Evolutionary conservation across 495 filamentous ascomycete species (phyloP).

Genomic region (Hypoxylon cercidicola): DNA sequence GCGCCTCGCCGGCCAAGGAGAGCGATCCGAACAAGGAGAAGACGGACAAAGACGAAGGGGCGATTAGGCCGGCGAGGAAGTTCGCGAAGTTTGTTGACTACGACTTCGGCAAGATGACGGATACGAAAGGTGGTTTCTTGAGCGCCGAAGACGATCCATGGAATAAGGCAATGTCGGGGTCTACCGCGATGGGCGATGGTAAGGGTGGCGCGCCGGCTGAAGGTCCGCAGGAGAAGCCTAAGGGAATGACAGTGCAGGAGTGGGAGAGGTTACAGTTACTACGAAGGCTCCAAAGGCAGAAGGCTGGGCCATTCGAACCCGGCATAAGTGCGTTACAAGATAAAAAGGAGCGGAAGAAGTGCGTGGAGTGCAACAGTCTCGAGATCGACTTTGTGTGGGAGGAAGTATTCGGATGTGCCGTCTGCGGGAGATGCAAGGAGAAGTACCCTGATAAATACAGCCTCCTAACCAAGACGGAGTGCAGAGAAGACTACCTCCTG

Average conservation of each 20-base stretch:
- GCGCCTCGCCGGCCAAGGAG: constrained; percentile 39
- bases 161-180: constrained; percentile 77
- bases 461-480: constrained; percentile 95
- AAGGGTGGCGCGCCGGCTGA: constrained; percentile 36
- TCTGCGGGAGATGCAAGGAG: constrained; percentile 67
- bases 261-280: constrained; percentile 87
- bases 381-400: constrained; percentile 98
- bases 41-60: constrained; percentile 55
- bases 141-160: constrained; percentile 87
- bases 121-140: constrained; percentile 96
- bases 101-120: constrained; percentile 96
- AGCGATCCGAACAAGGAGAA: constrained; percentile 47
- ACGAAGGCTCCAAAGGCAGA: constrained; percentile 72
- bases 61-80: constrained; percentile 78
- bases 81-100: constrained; percentile 96
- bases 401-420: constrained; percentile 60
- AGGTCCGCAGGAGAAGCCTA: constrained; percentile 67
- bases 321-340: constrained; percentile 75
- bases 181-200: constrained; percentile 45
- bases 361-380: constrained; percentile 80
- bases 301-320: constrained; percentile 86
- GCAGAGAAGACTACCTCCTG: constrained; percentile 90
- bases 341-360: constrained; percentile 73
- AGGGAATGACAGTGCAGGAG: constrained; percentile 87
- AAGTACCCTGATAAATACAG: constrained; percentile 90